Percentiles rank a stretch among this genome's conserved stretches.
phyloP scores from a whole-genome alignment of 208 protist species.

The Leishmania turanica region DNA sequence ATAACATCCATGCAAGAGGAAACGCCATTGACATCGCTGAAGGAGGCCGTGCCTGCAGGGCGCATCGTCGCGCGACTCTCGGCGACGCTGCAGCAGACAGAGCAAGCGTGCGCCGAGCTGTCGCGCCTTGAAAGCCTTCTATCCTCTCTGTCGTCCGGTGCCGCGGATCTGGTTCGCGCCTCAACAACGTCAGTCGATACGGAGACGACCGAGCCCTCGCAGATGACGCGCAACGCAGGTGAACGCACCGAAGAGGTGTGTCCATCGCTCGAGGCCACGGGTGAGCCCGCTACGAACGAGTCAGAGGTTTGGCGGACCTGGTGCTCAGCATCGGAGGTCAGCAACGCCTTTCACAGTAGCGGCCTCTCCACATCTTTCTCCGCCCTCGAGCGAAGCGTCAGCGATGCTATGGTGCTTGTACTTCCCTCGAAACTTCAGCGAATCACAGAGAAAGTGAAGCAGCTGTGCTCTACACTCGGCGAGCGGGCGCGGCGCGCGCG shows the following conservation, averaged over 20 bases:
- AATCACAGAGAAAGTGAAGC: slow-evolving; percentile 1
- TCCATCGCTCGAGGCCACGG: background rate
- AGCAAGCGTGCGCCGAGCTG: background rate
- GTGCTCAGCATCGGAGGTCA: background rate
- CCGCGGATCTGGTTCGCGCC: background rate
- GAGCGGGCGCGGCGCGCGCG: background rate
- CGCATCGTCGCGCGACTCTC: slow-evolving; percentile 12
- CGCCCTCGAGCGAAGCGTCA: slow-evolving; percentile 10
- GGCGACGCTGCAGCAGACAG: slow-evolving; percentile 12
- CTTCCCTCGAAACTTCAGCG: slow-evolving; percentile 7
- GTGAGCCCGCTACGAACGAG: background rate
- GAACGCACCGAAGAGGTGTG: background rate
- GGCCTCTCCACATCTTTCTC: slow-evolving; percentile 19
- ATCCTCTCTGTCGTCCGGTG: background rate
- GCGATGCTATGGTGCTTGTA: background rate
- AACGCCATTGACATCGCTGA: background rate
- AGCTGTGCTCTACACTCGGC: background rate
- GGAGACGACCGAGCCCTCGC: background rate
- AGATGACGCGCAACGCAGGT: background rate
- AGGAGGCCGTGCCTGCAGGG: background rate
- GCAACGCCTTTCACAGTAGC: slow-evolving; percentile 10
- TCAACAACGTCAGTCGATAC: background rate
- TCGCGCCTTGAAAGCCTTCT: slow-evolving; percentile 8
- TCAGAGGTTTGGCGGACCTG: background rate
- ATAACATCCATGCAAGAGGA: background rate